Evolutionary conservation across 108 stramenopile genomes (phyloP), one percentile per base, ranked within the genome.

Genomic region (Cyclostephanos tholiformis): DNA sequence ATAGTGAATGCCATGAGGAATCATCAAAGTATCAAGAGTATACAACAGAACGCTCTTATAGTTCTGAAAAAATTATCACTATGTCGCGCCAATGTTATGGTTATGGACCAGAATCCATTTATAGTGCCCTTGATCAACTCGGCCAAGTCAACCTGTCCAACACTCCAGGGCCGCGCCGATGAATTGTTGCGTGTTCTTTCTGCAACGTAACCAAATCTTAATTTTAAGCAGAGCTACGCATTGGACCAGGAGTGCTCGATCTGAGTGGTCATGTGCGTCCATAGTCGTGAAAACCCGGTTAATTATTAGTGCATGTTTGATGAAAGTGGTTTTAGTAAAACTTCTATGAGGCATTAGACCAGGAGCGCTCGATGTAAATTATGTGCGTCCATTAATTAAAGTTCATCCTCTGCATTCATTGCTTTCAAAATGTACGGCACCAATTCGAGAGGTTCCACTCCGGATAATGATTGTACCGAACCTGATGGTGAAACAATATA

Each of bases 391-490:
- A 41, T 8, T 12, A 10, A 67, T 58, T 50, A 80, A 50, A 80
- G 79, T 68, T 84, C 83, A n/a, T 82, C 77, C 19, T 75, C 59
- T 43, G 55, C 56, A 17, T 58, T 70, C 58, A 87, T 79, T 50
- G 85, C 64, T 23, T 80, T 60, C 25, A 65, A 11, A 38, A 83
- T 76, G 17, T 61, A 62, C 20, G 63, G 63, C 13, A 57, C 75
- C 65, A 93, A 76, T 17, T 88, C 82, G 68, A 88, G 67, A n/a
- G 89, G 89, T 48, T 85, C 84, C 17, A 88, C 87, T 27, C 89
- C 92, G 3, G 86, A 84, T 76, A 84, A 79, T 41, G 81, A 63
- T 26, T 71, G 62, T 19, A 72, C 72, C 23, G 57, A 66, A 38
- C 92, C 92, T 67, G 81, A 82, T 2, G 83, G 85, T 4, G 68